phyloP scores from a whole-genome alignment of 306 rosid genomes.

The Corylus avellana region DNA sequence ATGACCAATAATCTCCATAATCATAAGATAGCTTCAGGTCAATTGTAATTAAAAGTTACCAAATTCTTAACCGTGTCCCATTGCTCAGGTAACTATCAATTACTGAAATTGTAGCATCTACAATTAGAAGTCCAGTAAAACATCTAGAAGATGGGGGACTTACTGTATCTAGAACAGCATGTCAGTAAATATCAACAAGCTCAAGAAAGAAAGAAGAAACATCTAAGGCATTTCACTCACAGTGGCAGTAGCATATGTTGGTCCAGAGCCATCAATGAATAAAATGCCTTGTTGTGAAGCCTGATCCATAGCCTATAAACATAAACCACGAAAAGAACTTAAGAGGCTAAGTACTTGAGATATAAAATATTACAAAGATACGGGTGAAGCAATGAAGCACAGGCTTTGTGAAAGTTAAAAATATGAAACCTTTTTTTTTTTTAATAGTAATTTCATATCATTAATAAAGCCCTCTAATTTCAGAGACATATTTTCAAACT shows the following conservation, averaged over 20 bases:
- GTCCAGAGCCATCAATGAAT: constrained; percentile 79
- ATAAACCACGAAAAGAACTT: constrained; percentile 9
- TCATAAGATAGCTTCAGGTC: not conserved
- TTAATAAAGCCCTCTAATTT: no score
- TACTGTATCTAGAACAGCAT: constrained; percentile 11
- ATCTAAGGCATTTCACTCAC: constrained; percentile 42
- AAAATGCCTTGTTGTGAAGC: constrained; percentile 75
- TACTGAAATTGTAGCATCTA: constrained; percentile 5
- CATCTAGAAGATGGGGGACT: not conserved
- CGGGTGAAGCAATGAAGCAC: not conserved
- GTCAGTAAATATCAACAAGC: constrained; percentile 11
- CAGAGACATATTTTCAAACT: no score
- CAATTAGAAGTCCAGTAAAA: constrained; percentile 8
- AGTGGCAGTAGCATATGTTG: constrained; percentile 90
- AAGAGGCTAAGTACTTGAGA: not conserved
- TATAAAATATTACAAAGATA: not conserved
- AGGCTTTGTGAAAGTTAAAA: not conserved
- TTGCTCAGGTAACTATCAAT: not conserved
- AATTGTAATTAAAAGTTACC: not conserved
- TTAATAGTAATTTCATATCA: no score
- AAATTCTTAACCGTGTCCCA: not conserved
- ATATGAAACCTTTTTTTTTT: not conserved
- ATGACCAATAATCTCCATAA: not conserved
- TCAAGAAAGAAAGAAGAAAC: constrained; percentile 21
- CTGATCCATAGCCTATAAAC: constrained; percentile 69